Evolutionary conservation across 1,284 basidiomycete genomes (phyloP), one percentile per base, ranked within the genome.

Genomic region (Paramarasmius palmivorus): DNA sequence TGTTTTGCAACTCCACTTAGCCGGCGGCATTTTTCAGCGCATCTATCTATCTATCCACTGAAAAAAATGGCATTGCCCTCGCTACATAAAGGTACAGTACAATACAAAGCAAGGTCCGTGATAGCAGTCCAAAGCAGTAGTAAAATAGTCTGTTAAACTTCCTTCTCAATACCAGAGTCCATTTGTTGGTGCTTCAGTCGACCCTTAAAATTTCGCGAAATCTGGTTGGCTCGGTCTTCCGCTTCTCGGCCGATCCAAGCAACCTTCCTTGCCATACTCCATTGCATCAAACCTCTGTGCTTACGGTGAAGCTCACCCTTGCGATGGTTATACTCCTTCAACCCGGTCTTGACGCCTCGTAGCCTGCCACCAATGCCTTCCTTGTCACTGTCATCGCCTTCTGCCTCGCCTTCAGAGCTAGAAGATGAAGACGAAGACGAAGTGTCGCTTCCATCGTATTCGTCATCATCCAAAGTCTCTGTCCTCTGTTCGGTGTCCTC

Each of bases 261-360:
- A 42, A 73, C 53, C 37, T 75, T 73, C 49, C 75, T 67, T 45
- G 64, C 62, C 14, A 58, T 65, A 35, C 68, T 66, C 73, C 73
- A 75, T 56, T 76, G 75, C 71, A 77, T 73, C 42, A 77, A 57
- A 3, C 75, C 74, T 2, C 73, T 68, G 55, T 76, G 74, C 51
- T 71, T 73, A 45, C 71, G 61, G 60, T 75, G 71, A 52, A 74
- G 55, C 48, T 73, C 65, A 3, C 56, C 62, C 49, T 63, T 61
- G 26, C 57, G 52, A 20, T 60, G 48, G 35, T 51, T 56, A 47
- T 65, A 65, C 37, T 68, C 59, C 54, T 66, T 65, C 25, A 69
- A 49, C 48, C 61, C 63, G n/a, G 57, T 60, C 14, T 61, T 39
- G 25, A 63, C 39, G 15, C 60, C 59, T 9, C 52, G 42, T 38